These are phyloP conservation scores for Mrakia frigida DNA, from an alignment of 768 basidiomycete genomes.

Conservation along the genomic window DNA sequence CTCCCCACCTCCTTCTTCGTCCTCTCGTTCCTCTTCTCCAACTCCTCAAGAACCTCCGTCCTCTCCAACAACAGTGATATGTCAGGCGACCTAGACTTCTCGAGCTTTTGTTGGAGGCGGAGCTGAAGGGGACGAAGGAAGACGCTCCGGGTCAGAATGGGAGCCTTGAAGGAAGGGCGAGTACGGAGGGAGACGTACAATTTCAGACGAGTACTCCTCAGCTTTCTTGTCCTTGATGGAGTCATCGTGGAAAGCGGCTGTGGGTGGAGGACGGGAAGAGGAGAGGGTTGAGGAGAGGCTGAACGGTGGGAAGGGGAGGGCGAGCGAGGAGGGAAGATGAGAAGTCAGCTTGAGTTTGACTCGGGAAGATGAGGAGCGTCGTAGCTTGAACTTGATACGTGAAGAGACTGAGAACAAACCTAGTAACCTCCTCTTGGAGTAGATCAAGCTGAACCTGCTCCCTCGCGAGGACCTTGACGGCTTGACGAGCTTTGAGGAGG, in stretches of 20 bases:
- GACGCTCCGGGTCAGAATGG: background rate
- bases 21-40: background rate
- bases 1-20: background rate
- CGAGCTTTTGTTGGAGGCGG: background rate
- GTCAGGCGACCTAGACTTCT: background rate
- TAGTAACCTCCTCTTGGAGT: background rate
- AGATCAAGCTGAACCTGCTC: background rate
- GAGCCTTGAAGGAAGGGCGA: background rate
- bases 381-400: no score
- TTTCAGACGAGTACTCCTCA: background rate
- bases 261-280: background rate
- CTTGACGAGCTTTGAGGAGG: background rate
- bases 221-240: background rate
- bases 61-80: background rate
- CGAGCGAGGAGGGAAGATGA: background rate
- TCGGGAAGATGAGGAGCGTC: no score
- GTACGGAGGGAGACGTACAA: background rate
- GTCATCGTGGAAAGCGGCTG: background rate
- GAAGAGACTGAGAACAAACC: background rate
- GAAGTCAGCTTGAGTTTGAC: no score
- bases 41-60: background rate
- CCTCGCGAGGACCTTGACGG: background rate
- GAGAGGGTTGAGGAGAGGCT: background rate
- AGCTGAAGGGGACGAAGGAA: background rate
- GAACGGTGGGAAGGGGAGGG: no score